A percentile compares a stretch with the other conserved stretches of the same genome.
Conservation (phyloP, 352 stramenopile genomes). For the Phytophthora europaea region DNA sequence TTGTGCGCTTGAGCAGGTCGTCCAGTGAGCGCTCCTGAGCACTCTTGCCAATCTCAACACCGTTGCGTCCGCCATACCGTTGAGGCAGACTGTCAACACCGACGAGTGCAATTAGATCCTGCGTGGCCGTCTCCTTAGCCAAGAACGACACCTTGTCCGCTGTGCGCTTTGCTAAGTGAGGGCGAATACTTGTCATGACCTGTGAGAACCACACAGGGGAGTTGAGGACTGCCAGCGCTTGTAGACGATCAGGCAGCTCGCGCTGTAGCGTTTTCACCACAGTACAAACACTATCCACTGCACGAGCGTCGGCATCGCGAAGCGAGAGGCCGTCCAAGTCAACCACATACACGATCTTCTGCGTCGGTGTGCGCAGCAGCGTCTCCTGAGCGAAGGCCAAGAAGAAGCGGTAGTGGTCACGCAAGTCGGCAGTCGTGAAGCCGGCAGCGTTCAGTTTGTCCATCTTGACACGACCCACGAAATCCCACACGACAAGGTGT, state of each 20-base stretch:
- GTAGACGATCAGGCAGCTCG: constrained; percentile 71
- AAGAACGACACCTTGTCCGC: constrained; percentile 78
- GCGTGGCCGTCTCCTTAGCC: constrained; percentile 44
- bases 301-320: constrained; percentile 70
- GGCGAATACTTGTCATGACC: constrained; percentile 70
- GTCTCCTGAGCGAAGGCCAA: constrained; percentile 79
- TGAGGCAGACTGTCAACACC: constrained; percentile 79
- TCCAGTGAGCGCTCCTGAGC: constrained; percentile 77
- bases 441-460: constrained; percentile 70
- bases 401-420: constrained; percentile 84
- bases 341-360: constrained; percentile 83
- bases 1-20: constrained; percentile 76
- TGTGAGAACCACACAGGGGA: constrained; percentile 86
- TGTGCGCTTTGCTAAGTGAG: constrained; percentile 67
- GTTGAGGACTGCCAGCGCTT: constrained; percentile 73
- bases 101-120: constrained; percentile 68
- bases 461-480: constrained; percentile 84
- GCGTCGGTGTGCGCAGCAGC: constrained; percentile 60
- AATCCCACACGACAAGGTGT: constrained; percentile 82
- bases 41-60: constrained; percentile 82
- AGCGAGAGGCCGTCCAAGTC: constrained; percentile 84
- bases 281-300: constrained; percentile 65
- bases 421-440: constrained; percentile 79
- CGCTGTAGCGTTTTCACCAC: constrained; percentile 71
- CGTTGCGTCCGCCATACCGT: constrained; percentile 77